Percentiles rank a stretch among this genome's conserved stretches.
phyloP scores from a whole-genome alignment of 1,139 yeast species.

The Magnusiomyces suaveolens region DNA sequence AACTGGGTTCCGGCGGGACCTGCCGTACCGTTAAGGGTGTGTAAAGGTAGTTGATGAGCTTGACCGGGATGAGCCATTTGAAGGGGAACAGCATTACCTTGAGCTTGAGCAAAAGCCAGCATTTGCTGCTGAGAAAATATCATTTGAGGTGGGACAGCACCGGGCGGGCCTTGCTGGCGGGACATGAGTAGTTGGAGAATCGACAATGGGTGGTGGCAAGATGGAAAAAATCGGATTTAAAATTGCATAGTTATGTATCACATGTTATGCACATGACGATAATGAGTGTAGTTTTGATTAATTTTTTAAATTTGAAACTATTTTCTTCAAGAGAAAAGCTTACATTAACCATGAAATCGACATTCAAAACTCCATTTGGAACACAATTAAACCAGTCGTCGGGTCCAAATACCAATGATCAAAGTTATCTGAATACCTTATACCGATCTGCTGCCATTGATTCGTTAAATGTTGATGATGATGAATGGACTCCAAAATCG shows the following conservation, averaged over 20 bases:
- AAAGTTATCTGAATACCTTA: neutral
- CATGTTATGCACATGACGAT: neutral
- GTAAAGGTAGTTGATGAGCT: neutral
- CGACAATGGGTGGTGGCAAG: neutral
- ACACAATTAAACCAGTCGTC: neutral
- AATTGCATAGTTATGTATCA: too few species aligned
- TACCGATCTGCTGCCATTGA: constrained; percentile 3
- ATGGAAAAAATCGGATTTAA: neutral
- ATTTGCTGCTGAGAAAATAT: neutral
- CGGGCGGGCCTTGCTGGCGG: neutral
- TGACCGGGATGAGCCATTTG: neutral
- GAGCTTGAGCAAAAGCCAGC: constrained; percentile 2
- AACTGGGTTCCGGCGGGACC: neutral
- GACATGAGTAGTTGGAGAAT: neutral
- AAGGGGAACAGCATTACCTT: neutral
- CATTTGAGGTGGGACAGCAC: neutral
- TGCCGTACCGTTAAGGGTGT: neutral
- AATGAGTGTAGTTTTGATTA: neutral
- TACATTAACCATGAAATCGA: neutral
- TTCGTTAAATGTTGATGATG: neutral
- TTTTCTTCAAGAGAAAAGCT: neutral
- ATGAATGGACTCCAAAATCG: constrained; percentile 2
- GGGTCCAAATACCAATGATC: neutral
- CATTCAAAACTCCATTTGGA: neutral
- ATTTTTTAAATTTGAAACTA: neutral